Percentiles rank a stretch among this genome's conserved stretches.
Evolutionary conservation across 2,329 filamentous ascomycete species (phyloP).

Genomic region (Alternaria infectoria): DNA sequence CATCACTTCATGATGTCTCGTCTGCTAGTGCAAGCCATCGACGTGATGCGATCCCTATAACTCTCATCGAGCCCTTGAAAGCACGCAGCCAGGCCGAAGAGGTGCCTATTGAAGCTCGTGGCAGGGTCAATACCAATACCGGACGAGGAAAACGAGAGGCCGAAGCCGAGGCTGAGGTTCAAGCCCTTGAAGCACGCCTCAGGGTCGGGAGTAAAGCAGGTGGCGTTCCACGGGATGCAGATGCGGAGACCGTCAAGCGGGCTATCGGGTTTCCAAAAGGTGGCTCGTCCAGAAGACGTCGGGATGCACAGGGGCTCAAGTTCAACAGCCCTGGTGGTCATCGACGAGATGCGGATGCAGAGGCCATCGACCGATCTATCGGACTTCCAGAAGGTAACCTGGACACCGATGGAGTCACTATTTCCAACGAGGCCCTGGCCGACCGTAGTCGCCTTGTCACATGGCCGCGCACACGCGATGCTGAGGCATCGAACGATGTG

Average conservation of each 20-base stretch:
- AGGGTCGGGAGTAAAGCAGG: background rate
- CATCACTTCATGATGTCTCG: background rate
- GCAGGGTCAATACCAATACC: background rate
- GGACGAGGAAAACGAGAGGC: background rate
- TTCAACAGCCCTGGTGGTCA: background rate
- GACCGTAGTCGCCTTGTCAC: background rate
- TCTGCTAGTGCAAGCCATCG: background rate
- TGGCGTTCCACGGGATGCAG: background rate
- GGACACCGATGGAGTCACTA: too few relatives aligned
- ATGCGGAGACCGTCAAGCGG: background rate
- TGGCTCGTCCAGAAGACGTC: background rate
- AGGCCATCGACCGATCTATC: too few relatives aligned
- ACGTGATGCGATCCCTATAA: background rate
- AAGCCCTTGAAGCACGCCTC: background rate
- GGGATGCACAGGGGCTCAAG: background rate
- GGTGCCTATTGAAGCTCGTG: background rate
- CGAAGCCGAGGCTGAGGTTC: background rate
- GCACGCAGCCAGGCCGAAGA: background rate
- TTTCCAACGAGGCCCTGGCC: background rate
- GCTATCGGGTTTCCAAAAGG: background rate
- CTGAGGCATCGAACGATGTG: background rate
- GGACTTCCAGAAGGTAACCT: too few relatives aligned
- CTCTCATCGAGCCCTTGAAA: background rate
- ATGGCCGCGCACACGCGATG: background rate
- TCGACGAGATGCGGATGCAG: background rate